Evolutionary conservation across 345 rosid genomes (phyloP), one percentile per base, ranked within the genome.

Genomic region (Ceriops zippeliana): DNA sequence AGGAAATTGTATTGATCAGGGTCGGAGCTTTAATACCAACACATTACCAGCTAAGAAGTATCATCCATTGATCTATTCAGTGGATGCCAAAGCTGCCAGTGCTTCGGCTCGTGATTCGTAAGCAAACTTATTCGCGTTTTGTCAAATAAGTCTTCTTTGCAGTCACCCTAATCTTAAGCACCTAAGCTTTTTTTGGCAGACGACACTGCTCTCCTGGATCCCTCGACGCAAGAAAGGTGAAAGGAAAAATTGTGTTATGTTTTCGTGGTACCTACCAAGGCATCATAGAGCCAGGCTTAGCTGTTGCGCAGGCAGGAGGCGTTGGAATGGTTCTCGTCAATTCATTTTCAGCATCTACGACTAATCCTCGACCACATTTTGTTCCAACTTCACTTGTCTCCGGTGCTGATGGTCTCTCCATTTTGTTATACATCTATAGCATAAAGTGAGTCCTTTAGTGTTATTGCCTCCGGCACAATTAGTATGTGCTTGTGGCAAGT

Each of bases 181-280:
- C 24, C 11, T 30, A 2, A 17, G 63, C 34, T 3, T 19, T 5
- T 5, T n/a, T 20, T 51, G 67, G 30, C 70, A 66, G 71, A 17
- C 30, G 28, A 58, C 42, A 20, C 8, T 68, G 58, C 21, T 17
- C 24, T 15, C 56, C 42, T 19, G 67, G 63, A 26, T 47, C 73
- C 7, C 65, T 75, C 4, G 70, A 75, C 1, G 66, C 62, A 5
- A 22, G 7, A 1, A 75, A 75, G 34, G 67, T 65, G 4, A 47
- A 32, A 37, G 78, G 74, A 8, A 75, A 64, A 16, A 64, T 65
- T 21, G 70, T 75, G 49, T 49, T 64, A 11, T 75, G 78, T 54
- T 20, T 28, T 35, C 38, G 67, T 0, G 69, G 49, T 17, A 4
- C 47, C 5, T 13, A 1, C 6, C 8, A 27, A 7, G 27, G 10